A percentile compares a stretch with the other conserved stretches of the same genome.
Conservation (phyloP, 257 asterid species). For the Solanum peruvianum region DNA sequence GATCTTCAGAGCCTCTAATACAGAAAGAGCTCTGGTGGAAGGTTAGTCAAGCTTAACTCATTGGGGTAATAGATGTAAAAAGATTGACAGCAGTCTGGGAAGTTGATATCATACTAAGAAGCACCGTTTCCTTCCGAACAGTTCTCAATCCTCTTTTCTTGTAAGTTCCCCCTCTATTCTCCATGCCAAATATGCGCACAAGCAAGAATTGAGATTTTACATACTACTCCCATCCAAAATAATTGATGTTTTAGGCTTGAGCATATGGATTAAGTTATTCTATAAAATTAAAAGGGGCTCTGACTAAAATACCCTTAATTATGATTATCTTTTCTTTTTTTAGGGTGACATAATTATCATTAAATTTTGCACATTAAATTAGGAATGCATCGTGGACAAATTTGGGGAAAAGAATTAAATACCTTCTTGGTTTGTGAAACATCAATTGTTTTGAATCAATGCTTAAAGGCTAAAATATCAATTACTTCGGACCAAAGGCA, state of each 20-base stretch:
- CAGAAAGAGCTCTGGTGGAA: neutral
- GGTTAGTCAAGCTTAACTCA: neutral
- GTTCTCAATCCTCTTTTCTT: neutral
- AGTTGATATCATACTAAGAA: neutral
- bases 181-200: neutral
- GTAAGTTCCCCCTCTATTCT: neutral
- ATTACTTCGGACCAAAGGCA: neutral
- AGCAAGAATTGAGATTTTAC: neutral
- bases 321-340: neutral
- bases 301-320: neutral
- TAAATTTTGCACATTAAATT: neutral
- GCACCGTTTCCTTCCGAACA: neutral
- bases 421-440: neutral
- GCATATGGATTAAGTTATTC: neutral
- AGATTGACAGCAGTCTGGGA: neutral
- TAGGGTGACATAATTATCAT: neutral
- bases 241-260: neutral
- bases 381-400: neutral
- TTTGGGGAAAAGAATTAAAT: neutral
- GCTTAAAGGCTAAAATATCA: neutral
- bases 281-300: neutral
- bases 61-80: neutral
- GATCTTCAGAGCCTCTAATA: neutral
- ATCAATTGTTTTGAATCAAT: neutral
- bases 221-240: neutral